These are phyloP conservation scores for Zoysia japonica DNA, from an alignment of 176 grass and related monocot species.

Conservation along the genomic window DNA sequence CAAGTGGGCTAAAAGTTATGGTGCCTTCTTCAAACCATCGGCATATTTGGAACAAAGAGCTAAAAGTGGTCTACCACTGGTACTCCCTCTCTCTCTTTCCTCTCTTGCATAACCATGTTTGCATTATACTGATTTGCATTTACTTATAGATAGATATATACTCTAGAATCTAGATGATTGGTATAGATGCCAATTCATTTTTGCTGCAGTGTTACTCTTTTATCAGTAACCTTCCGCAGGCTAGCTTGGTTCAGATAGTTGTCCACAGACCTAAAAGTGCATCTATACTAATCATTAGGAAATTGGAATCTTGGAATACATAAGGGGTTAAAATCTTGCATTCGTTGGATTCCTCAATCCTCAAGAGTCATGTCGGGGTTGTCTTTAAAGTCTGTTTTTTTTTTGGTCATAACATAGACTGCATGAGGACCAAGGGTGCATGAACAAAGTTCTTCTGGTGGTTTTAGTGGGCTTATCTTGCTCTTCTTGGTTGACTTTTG, in stretches of 20 bases:
- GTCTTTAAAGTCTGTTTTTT: neutral
- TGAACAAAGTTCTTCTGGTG: neutral
- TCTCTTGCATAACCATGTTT: neutral
- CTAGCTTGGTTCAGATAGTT: neutral
- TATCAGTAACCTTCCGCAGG: neutral
- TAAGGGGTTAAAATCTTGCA: neutral
- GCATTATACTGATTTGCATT: neutral
- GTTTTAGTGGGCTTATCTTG: neutral
- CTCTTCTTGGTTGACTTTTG: neutral
- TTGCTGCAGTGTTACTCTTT: neutral
- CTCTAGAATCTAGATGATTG: neutral
- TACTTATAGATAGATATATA: neutral
- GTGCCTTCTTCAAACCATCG: slow-evolving; percentile 77
- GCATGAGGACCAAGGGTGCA: no score
- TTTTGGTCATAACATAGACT: no score
- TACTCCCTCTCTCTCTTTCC: slow-evolving; percentile 23
- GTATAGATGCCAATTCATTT: neutral
- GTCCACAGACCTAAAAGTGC: neutral
- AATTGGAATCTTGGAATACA: neutral
- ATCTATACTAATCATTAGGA: no score
- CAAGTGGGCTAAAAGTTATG: slow-evolving; percentile 77
- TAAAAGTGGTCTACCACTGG: slow-evolving; percentile 60
- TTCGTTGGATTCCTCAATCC: neutral
- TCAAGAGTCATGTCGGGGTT: neutral
- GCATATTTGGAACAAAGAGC: slow-evolving; percentile 77